phyloP scores from a whole-genome alignment of 1,284 basidiomycete genomes.

The Moniliophthora roreri region DNA sequence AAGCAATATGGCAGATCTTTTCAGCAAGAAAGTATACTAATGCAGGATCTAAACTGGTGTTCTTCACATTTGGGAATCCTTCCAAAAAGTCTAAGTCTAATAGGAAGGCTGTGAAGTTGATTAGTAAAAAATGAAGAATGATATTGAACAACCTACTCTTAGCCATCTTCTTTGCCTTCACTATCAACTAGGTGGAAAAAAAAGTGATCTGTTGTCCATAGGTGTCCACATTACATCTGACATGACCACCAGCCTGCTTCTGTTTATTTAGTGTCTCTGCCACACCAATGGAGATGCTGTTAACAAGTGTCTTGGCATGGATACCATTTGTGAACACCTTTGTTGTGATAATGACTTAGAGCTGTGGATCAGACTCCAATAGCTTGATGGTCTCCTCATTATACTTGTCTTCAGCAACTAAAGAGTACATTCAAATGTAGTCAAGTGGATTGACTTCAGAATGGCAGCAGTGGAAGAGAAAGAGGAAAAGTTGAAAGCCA shows the following conservation, averaged over 20 bases:
- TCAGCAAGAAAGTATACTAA: neutral
- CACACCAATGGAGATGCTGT: neutral
- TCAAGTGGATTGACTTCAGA: neutral
- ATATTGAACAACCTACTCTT: neutral
- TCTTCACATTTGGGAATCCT: neutral
- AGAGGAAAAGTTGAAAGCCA: conserved; percentile 7
- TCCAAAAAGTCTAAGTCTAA: neutral
- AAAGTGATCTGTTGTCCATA: neutral
- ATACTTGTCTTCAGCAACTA: neutral
- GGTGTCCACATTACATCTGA: neutral
- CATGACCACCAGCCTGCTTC: neutral
- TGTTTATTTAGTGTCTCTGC: neutral
- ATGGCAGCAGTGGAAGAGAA: neutral
- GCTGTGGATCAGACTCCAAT: neutral
- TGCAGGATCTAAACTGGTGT: neutral
- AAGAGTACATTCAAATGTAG: conserved; percentile 3
- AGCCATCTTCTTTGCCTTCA: neutral
- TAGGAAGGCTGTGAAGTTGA: neutral
- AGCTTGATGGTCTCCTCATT: neutral
- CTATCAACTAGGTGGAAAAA: neutral
- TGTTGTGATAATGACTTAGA: conserved; percentile 6
- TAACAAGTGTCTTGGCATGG: neutral
- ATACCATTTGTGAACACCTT: conserved; percentile 2
- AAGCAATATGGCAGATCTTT: neutral
- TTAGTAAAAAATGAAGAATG: neutral